Evolutionary conservation across 768 basidiomycete genomes (phyloP), one percentile per base, ranked within the genome.

Genomic region (Astraeus odoratus): DNA sequence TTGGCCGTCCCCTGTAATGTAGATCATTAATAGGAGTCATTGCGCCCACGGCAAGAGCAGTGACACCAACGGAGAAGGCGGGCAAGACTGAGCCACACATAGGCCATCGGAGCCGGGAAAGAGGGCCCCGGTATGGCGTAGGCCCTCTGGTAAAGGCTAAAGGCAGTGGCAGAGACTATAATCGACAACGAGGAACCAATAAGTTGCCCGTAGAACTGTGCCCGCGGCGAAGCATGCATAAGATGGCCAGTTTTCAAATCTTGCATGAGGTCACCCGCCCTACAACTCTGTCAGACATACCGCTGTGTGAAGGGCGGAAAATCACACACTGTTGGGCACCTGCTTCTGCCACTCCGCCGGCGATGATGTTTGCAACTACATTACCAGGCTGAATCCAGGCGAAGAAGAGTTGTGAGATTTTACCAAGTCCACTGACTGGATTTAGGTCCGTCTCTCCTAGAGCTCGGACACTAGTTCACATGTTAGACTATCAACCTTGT

Each of bases 261-360:
- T 68, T 98, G 95, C 95, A 98, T 97, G 8, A 97, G 78, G 60
- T 98, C 95, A 13, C 93, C 95, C 6, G 94, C 92, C 63, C 89
- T 93, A 51, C 5, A 36, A 20, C 3, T 2, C 29, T 54, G 48
- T 45, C 19, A 26, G 10, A 47, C 20, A 26, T 39, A 20, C 29
- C 44, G 37, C 26, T 16, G 22, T 15, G 36, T 5, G 27, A 15
- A 44, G 30, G 25, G 16, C 8, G 43, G 35, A 15, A 31, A 48
- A 59, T 15, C 40, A 44, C 81, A 50, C 58, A 90, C 86, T 94
- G 91, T 64, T 83, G 84, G 22, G 91, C 91, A n/a, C 91, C 91
- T 29, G 91, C 91, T 67, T 94, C 93, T 2, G 91, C 86, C n/a
- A 96, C 90, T 24, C 91, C 93, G 4, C 94, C 94, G 2, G 95